A percentile compares a stretch with the other conserved stretches of the same genome.
phyloP scores from a whole-genome alignment of 257 asterid species.

The Phtheirospermum japonicum region DNA sequence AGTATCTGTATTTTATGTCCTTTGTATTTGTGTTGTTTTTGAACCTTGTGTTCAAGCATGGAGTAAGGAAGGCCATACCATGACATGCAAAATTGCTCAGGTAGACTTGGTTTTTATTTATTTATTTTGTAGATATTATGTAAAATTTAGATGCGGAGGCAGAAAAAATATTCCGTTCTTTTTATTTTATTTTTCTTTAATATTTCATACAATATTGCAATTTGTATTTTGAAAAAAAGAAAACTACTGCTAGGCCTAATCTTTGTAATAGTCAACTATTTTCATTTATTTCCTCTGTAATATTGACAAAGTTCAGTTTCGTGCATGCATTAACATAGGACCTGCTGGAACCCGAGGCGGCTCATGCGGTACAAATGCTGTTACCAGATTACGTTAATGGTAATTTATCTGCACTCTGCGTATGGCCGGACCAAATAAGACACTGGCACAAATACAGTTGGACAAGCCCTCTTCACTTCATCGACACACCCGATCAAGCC shows the following conservation, averaged over 20 bases:
- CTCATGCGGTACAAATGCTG: conserved; percentile 62
- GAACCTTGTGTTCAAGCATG: conserved; percentile 58
- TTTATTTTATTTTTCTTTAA: not conserved
- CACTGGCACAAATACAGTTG: conserved; percentile 86
- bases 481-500: conserved; percentile 86
- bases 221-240: not conserved
- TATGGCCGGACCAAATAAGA: conserved; percentile 94
- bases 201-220: not conserved
- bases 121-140: not conserved
- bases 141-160: not conserved
- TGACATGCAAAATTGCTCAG: conserved; percentile 92
- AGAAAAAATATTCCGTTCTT: not conserved
- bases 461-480: conserved; percentile 92
- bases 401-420: conserved; percentile 70
- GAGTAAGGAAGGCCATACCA: conserved; percentile 90
- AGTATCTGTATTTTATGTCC: conserved; percentile 23
- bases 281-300: not conserved
- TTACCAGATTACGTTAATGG: conserved; percentile 73
- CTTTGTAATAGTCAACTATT: not conserved
- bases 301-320: not conserved
- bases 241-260: not conserved
- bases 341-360: conserved; percentile 61
- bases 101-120: conserved; percentile 28
- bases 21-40: conserved; percentile 36
- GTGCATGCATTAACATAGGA: conserved; percentile 37